A percentile compares a stretch with the other conserved stretches of the same genome.
phyloP scores from a whole-genome alignment of 768 basidiomycete genomes.

The Xerocomellus intermedius region DNA sequence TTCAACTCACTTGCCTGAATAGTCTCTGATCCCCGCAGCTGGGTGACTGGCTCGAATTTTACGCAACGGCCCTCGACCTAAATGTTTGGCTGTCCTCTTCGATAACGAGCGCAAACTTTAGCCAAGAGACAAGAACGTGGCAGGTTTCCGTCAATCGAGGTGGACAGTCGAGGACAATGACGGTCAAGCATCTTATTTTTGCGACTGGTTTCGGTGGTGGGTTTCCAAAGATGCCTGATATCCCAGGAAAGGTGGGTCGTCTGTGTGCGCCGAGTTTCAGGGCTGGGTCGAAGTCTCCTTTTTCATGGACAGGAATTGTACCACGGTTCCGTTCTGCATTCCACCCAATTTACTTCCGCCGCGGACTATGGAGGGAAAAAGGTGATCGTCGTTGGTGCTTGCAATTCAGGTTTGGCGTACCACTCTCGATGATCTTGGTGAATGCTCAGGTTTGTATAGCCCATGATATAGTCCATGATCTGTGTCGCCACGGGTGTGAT shows the following conservation, averaged over 20 bases:
- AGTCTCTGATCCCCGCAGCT: conserved; percentile 35
- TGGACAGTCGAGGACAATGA: conserved; percentile 32
- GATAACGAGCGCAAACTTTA: conserved; percentile 35
- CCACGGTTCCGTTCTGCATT: conserved; percentile 54
- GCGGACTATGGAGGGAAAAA: conserved; percentile 55
- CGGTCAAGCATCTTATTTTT: conserved; percentile 52
- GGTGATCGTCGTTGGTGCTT: conserved; percentile 61
- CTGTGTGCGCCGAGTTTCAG: background rate
- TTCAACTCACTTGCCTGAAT: background rate
- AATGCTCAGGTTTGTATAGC: conserved; percentile 15
- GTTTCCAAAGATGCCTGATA: conserved; percentile 43
- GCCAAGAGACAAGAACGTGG: conserved; percentile 41
- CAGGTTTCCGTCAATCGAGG: conserved; percentile 36
- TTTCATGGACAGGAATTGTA: conserved; percentile 41
- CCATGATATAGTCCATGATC: conserved; percentile 41
- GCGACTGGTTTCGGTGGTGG: conserved; percentile 54
- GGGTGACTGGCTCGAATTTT: conserved; percentile 62
- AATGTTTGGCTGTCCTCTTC: conserved; percentile 57
- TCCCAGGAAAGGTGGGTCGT: conserved; percentile 40
- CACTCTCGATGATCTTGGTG: background rate
- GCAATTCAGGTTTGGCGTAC: conserved; percentile 48
- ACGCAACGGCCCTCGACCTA: conserved; percentile 55
- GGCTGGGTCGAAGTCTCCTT: background rate
- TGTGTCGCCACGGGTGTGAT: conserved; percentile 28
- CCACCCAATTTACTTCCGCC: conserved; percentile 45